phyloP scores from a whole-genome alignment of 805 yeast genomes.

The Saturnispora zaruensis region DNA sequence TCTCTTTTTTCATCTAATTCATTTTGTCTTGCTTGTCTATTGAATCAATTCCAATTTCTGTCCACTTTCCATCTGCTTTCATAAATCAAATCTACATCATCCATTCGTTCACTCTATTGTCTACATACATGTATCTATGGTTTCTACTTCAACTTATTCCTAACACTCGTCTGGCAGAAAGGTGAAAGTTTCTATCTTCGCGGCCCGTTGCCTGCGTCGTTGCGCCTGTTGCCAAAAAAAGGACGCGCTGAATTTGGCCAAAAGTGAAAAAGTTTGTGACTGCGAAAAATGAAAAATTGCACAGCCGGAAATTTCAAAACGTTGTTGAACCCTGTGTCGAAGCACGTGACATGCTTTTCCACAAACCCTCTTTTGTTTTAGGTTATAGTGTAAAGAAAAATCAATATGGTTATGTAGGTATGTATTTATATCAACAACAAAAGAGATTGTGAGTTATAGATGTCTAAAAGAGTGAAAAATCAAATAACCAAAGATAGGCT shows the following conservation, averaged over 20 bases:
- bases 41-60: too few relatives aligned
- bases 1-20: too few relatives aligned
- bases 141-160: not conserved
- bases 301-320: not conserved
- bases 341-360: slow-evolving; percentile 4
- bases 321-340: not conserved
- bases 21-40: too few relatives aligned
- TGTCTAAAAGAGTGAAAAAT: slow-evolving; percentile 48
- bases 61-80: too few relatives aligned
- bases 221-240: not conserved
- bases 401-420: not conserved
- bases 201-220: not conserved
- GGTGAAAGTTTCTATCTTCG: not conserved
- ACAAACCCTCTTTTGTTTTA: too few relatives aligned
- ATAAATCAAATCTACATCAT: not conserved
- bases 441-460: not conserved
- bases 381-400: not conserved
- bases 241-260: not conserved
- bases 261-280: not conserved
- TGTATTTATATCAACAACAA: not conserved
- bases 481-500: slow-evolving; percentile 43
- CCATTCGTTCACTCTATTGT: not conserved
- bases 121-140: slow-evolving; percentile 2
- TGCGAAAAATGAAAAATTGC: not conserved
- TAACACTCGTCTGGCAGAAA: not conserved